Evolutionary conservation across 495 filamentous ascomycete genomes (phyloP), one percentile per base, ranked within the genome.

Genomic region (Trichodelitschia bisporula): DNA sequence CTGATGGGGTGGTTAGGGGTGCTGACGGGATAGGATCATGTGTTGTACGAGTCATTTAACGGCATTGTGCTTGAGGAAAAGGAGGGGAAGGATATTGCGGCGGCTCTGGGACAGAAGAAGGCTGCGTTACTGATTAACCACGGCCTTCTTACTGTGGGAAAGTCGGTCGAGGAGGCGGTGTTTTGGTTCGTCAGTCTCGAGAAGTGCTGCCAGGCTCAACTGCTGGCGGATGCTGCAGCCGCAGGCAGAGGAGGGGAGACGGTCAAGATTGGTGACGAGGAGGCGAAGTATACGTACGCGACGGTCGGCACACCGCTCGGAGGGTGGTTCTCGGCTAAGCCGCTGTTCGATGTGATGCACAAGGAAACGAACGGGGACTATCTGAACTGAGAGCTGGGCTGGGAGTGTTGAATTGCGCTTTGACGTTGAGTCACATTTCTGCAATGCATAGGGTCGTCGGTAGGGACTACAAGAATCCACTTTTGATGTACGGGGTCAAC

Each of bases 101-200:
- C 47, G n/a, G 50, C 55, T 0, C 53, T 83, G 0, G 73, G 72
- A 1, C 32, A 47, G 19, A 73, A 66, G 39, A 83, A 83, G 46
- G 74, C 69, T 0, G 72, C 65, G 0, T 39, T 82, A 2, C 45
- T 82, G 10, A 62, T 74, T 37, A 79, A 79, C 43, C 75, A 82
- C 41, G 67, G 66, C 5, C 44, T 72, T 2, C 36, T 70, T 16
- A 69, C 62, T 0, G 41, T 44, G 11, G 53, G 48, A 8, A 17
- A 37, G n/a, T 46, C 48, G 2, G 34, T 54, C 13, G 50, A 53
- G 28, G 51, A 45, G 36, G 53, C 67, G 0, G 59, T 80, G 1
- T 77, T 69, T 43, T 82, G 73, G 74, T 82, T 80, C 45, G 50
- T 75, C 19, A 69, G 61, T 30, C 40, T 83, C 35, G 75, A 79